These are phyloP conservation scores for Sporothrix schenckii DNA, from an alignment of 2,329 filamentous ascomycete genomes.

Conservation along the genomic window DNA sequence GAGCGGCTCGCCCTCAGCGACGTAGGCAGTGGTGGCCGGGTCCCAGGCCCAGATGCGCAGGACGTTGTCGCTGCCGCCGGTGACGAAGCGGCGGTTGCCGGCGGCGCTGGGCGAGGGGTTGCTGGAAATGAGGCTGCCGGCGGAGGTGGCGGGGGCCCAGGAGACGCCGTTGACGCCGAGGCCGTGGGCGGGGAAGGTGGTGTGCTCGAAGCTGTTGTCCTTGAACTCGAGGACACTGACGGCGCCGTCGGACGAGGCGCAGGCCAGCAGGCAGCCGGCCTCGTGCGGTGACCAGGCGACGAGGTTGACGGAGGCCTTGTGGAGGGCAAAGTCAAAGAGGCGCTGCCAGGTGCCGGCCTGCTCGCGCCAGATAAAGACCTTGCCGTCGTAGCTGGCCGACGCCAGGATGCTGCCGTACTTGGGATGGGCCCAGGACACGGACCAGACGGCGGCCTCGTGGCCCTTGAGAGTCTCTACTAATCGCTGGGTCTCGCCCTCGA, in stretches of 20 bases:
- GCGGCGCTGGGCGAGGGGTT: conserved; percentile 60
- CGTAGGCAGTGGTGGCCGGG: conserved; percentile 53
- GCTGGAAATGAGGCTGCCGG: conserved; percentile 82
- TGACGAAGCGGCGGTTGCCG: conserved; percentile 82
- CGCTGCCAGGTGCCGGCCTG: conserved; percentile 75
- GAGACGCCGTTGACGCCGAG: conserved; percentile 94
- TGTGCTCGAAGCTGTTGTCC: conserved; percentile 80
- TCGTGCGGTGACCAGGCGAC: conserved; percentile 98
- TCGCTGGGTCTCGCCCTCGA: conserved; percentile 88
- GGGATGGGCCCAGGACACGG: conserved; percentile 95
- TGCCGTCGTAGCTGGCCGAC: conserved; percentile 93
- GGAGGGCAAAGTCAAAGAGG: conserved; percentile 89
- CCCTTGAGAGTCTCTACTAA: conserved; percentile 92
- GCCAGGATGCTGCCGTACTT: conserved; percentile 98
- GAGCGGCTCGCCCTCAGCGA: conserved; percentile 65
- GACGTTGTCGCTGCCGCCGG: conserved; percentile 89
- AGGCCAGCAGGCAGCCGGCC: conserved; percentile 89
- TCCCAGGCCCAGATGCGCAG: conserved; percentile 93
- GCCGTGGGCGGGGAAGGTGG: conserved; percentile 87
- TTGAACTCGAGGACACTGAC: conserved; percentile 96
- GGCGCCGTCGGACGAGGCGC: conserved; percentile 89
- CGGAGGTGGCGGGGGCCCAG: conserved; percentile 85
- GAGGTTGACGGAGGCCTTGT: conserved; percentile 96
- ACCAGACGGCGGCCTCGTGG: conserved; percentile 97
- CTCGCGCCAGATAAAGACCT: conserved; percentile 98